Conservation (phyloP, 2,329 filamentous ascomycete species). For the Basipetospora chlamydospora region DNA sequence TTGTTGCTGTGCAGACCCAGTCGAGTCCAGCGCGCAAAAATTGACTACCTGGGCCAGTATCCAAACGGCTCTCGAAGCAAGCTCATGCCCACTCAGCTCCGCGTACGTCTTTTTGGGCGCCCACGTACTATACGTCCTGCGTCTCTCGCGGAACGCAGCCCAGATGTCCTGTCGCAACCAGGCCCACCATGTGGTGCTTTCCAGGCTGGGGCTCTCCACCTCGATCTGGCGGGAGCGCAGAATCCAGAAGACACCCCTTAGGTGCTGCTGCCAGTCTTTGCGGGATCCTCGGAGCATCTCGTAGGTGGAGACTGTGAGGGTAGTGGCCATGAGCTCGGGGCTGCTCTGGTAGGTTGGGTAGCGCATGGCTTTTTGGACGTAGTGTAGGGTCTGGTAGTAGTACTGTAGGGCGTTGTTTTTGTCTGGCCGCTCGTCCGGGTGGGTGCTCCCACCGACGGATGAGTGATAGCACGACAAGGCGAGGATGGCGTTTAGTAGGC, state of each 20-base stretch:
- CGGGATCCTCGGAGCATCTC: conserved; percentile 50
- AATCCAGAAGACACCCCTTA: conserved; percentile 53
- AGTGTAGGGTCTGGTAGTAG: conserved; percentile 48
- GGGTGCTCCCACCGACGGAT: conserved; percentile 4
- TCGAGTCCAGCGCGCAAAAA: conserved; percentile 32
- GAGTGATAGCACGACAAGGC: conserved; percentile 37
- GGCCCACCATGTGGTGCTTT: conserved; percentile 48
- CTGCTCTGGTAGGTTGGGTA: conserved; percentile 42
- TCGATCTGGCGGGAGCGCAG: conserved; percentile 47
- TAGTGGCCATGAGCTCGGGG: conserved; percentile 42
- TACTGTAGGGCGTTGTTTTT: conserved; percentile 31
- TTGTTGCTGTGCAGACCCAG: too few relatives aligned
- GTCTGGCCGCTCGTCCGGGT: conserved; percentile 15
- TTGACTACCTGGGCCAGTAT: conserved; percentile 42
- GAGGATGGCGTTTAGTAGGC: conserved; percentile 41
- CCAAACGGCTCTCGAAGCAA: conserved; percentile 38
- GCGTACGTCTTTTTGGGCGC: conserved; percentile 32
- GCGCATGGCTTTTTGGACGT: conserved; percentile 43
- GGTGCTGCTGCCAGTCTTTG: conserved; percentile 42
- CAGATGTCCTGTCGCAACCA: conserved; percentile 54
- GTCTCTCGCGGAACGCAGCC: conserved; percentile 45
- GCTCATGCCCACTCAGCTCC: conserved; percentile 34
- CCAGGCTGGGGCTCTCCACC: conserved; percentile 39
- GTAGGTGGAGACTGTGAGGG: conserved; percentile 46
- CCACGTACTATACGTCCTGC: conserved; percentile 44